Conservation (phyloP, 768 basidiomycete genomes). For the Mycena amicta region DNA sequence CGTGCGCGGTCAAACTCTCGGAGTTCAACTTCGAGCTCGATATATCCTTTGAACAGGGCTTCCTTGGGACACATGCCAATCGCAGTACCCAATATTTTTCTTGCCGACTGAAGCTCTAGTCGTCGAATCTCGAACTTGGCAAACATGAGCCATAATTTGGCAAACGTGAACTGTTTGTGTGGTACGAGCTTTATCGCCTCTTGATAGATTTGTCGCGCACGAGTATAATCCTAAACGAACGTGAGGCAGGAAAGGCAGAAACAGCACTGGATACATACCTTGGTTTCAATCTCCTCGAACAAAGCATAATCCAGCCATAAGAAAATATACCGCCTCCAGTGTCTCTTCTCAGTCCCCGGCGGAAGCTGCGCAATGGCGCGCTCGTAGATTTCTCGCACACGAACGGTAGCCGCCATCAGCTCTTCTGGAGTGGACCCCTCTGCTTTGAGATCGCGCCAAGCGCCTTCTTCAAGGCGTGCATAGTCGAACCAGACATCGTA, state of each 20-base stretch:
- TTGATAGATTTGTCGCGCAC: slow-evolving; percentile 90
- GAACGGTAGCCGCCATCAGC: slow-evolving; percentile 56
- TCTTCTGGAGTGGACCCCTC: slow-evolving; percentile 77
- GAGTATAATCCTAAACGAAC: slow-evolving; percentile 67
- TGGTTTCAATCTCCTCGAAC: slow-evolving; percentile 95
- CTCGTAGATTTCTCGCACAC: slow-evolving; percentile 94
- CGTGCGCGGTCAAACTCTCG: slow-evolving; percentile 96
- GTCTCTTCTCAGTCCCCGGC: slow-evolving; percentile 89
- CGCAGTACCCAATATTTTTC: slow-evolving; percentile 86
- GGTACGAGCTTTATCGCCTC: slow-evolving; percentile 88
- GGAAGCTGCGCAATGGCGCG: slow-evolving; percentile 94
- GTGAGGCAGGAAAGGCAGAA: not conserved
- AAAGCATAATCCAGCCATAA: slow-evolving; percentile 94
- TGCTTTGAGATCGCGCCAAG: slow-evolving; percentile 71
- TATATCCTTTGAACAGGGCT: slow-evolving; percentile 93
- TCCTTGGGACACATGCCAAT: slow-evolving; percentile 98
- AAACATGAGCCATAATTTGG: slow-evolving; percentile 93
- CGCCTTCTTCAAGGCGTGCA: slow-evolving; percentile 88
- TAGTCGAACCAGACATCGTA: slow-evolving; percentile 99
- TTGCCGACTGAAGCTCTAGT: slow-evolving; percentile 78
- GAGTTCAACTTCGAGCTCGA: slow-evolving; percentile 91
- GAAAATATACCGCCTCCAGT: slow-evolving; percentile 90
- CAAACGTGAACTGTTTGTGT: slow-evolving; percentile 96
- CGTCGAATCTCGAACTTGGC: slow-evolving; percentile 90
- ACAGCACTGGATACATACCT: slow-evolving; percentile 48